These are phyloP conservation scores for Psilocybe subaeruginosa DNA, from an alignment of 768 basidiomycete genomes.

Conservation along the genomic window DNA sequence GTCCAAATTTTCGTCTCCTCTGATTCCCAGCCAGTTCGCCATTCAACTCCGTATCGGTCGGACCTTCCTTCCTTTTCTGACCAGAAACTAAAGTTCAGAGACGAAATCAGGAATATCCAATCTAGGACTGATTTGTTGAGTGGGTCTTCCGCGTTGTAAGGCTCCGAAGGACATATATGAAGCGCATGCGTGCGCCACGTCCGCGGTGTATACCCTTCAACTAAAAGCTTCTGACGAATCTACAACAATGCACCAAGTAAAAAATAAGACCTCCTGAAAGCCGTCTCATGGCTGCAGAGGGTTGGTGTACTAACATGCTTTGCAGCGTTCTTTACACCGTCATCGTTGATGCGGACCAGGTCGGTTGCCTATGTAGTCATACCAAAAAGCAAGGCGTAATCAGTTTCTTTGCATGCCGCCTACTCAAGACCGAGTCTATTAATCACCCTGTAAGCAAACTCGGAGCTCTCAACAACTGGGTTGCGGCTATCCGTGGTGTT, in stretches of 20 bases:
- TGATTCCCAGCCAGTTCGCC: conserved; percentile 71
- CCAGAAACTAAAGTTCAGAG: conserved; percentile 92
- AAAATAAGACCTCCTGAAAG: conserved; percentile 1
- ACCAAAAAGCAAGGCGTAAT: conserved; percentile 10
- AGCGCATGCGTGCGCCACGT: conserved; percentile 81
- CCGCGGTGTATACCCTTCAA: conserved; percentile 74
- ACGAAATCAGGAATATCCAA: conserved; percentile 90
- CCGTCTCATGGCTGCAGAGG: background rate
- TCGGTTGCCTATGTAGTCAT: conserved; percentile 49
- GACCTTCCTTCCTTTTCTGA: conserved; percentile 62
- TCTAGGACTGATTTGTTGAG: conserved; percentile 63
- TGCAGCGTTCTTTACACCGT: conserved; percentile 69
- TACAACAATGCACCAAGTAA: conserved; percentile 29
- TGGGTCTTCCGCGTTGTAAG: conserved; percentile 54
- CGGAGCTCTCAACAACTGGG: conserved; percentile 61
- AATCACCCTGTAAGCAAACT: conserved; percentile 60
- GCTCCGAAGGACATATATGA: conserved; percentile 74
- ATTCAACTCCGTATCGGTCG: conserved; percentile 77
- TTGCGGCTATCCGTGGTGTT: conserved; percentile 35
- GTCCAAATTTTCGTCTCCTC: conserved; percentile 60
- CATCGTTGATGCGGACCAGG: conserved; percentile 59
- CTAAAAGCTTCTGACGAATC: conserved; percentile 62
- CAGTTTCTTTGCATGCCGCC: background rate
- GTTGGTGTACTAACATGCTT: conserved; percentile 50
- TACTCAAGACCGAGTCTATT: conserved; percentile 1